Evolutionary conservation across 2,329 filamentous ascomycete genomes (phyloP).

Genomic region (Fusarium neocosmosporiellum): DNA sequence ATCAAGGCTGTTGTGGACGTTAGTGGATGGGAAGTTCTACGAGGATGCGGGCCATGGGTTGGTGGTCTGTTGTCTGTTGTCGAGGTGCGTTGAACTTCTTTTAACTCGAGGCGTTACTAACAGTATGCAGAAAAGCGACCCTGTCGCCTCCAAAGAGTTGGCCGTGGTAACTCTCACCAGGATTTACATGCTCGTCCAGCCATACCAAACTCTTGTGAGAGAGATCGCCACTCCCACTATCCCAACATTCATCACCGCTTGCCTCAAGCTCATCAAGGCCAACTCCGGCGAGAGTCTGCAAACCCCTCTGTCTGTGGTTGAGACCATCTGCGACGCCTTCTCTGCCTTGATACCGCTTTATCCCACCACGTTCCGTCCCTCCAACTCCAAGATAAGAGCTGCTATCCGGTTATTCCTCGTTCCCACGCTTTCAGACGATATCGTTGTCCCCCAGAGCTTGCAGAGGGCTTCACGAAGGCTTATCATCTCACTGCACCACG

Average conservation of each 20-base stretch:
- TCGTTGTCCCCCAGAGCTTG: slow-evolving; percentile 63
- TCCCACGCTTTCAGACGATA: slow-evolving; percentile 67
- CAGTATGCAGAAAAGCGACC: slow-evolving; percentile 75
- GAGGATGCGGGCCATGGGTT: slow-evolving; percentile 80
- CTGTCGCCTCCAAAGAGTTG: slow-evolving; percentile 78
- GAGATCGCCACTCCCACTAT: slow-evolving; percentile 90
- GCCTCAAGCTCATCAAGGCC: slow-evolving; percentile 71
- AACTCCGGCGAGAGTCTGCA: slow-evolving; percentile 42
- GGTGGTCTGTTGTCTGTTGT: slow-evolving; percentile 79
- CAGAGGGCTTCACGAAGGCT: slow-evolving; percentile 71
- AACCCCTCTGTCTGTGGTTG: slow-evolving; percentile 63
- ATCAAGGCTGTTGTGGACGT: slow-evolving; percentile 85
- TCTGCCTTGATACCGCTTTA: slow-evolving; percentile 80
- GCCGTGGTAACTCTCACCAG: slow-evolving; percentile 81
- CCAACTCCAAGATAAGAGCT: slow-evolving; percentile 73
- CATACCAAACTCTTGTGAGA: slow-evolving; percentile 83
- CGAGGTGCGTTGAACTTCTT: slow-evolving; percentile 62
- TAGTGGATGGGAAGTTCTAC: slow-evolving; percentile 85
- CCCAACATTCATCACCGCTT: slow-evolving; percentile 77
- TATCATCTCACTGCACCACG: slow-evolving; percentile 78
- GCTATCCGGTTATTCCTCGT: slow-evolving; percentile 71
- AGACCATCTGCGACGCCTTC: slow-evolving; percentile 78
- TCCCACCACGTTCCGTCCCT: slow-evolving; percentile 84
- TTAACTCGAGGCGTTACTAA: slow-evolving; percentile 33
- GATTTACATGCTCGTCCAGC: slow-evolving; percentile 85